Percentiles rank a stretch among this genome's conserved stretches.
These are phyloP conservation scores for Phytopythium aichiense DNA, from an alignment of 352 stramenopile species.

Conservation along the genomic window DNA sequence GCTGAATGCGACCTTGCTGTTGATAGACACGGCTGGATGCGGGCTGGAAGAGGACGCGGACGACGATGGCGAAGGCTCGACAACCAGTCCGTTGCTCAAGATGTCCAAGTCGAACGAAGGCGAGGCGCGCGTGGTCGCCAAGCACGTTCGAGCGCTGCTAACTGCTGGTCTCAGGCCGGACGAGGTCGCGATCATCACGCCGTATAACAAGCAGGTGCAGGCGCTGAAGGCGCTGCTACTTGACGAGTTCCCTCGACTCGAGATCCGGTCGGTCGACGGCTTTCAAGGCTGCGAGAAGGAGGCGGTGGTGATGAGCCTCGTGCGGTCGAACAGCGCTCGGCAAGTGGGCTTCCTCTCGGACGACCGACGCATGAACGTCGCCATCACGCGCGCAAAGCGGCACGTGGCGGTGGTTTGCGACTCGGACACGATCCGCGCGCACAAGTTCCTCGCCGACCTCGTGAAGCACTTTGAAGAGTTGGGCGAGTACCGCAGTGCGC, in stretches of 20 bases:
- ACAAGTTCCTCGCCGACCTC: constrained; percentile 90
- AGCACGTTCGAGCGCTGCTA: constrained; percentile 88
- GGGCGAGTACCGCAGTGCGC: constrained; percentile 88
- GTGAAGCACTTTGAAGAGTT: constrained; percentile 91
- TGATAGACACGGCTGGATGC: constrained; percentile 95
- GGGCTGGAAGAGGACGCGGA: constrained; percentile 85
- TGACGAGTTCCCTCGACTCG: constrained; percentile 58
- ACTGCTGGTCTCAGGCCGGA: constrained; percentile 74
- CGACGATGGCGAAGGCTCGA: constrained; percentile 15
- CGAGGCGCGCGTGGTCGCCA: constrained; percentile 68
- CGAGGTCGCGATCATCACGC: constrained; percentile 97
- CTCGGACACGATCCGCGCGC: constrained; percentile 88
- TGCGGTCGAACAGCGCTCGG: constrained; percentile 89
- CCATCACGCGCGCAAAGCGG: constrained; percentile 94
- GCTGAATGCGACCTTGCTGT: constrained; percentile 73
- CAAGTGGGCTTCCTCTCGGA: constrained; percentile 96
- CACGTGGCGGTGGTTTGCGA: constrained; percentile 95
- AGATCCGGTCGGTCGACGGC: constrained; percentile 95
- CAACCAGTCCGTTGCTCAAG: constrained; percentile 18
- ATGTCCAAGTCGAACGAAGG: constrained; percentile 77
- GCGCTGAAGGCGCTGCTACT: constrained; percentile 86
- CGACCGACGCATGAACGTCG: constrained; percentile 97
- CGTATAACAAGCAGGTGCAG: constrained; percentile 98
- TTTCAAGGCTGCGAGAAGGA: constrained; percentile 98
- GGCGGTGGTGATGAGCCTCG: constrained; percentile 97